Conservation (phyloP, 495 filamentous ascomycete species). For the Aspergillus panamensis region DNA sequence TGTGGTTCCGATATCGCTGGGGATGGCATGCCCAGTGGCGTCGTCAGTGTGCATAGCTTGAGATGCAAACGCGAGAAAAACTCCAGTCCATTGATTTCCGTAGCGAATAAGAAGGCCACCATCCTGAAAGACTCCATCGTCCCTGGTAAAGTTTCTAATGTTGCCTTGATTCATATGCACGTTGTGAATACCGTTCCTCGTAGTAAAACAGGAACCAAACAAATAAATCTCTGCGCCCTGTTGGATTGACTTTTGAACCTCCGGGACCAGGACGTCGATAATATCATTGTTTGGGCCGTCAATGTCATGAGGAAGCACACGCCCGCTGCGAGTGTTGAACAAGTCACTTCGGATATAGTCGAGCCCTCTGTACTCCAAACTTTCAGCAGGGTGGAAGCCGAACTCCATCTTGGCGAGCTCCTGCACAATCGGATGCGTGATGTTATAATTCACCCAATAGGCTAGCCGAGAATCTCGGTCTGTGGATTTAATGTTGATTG, state of each 20-base stretch:
- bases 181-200: constrained; percentile 33
- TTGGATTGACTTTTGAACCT: constrained; percentile 25
- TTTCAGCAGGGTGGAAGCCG: constrained; percentile 18
- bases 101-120: constrained; percentile 31
- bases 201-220: constrained; percentile 23
- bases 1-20: not conserved
- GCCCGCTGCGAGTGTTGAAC: constrained; percentile 23
- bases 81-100: constrained; percentile 26
- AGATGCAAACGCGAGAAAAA: constrained; percentile 33
- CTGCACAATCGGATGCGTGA: constrained; percentile 25
- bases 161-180: constrained; percentile 43
- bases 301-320: constrained; percentile 26
- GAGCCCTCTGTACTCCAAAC: constrained; percentile 11
- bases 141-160: constrained; percentile 15
- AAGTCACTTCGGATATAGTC: constrained; percentile 33
- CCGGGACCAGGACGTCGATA: constrained; percentile 28
- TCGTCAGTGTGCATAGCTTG: constrained; percentile 28
- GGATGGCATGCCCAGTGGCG: not conserved
- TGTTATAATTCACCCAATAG: constrained; percentile 22
- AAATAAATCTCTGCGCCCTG: constrained; percentile 28
- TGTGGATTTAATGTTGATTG: constrained; percentile 14
- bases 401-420: constrained; percentile 17
- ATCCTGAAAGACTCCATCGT: constrained; percentile 36
- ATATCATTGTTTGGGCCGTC: constrained; percentile 29
- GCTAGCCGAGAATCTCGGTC: constrained; percentile 5